A percentile compares a stretch with the other conserved stretches of the same genome.
These are phyloP conservation scores for Aurinia saxatilis DNA, from an alignment of 345 rosid genomes.

Conservation along the genomic window DNA sequence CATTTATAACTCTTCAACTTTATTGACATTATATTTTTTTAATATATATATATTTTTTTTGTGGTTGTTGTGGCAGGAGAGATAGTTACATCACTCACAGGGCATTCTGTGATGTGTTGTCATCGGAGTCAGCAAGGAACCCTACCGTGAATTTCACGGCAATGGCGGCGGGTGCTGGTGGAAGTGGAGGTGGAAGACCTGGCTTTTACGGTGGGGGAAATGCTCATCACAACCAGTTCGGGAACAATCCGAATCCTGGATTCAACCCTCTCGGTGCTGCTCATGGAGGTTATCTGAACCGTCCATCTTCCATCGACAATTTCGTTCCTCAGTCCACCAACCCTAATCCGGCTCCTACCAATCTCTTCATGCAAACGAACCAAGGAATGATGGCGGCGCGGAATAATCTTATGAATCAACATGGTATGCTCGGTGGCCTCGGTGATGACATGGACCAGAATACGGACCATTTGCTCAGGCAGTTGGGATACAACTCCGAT, in stretches of 20 bases:
- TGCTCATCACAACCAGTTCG: too few species aligned
- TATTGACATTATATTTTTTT: not conserved
- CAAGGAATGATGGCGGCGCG: conserved; percentile 19
- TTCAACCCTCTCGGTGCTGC: conserved; percentile 19
- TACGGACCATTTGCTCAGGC: conserved; percentile 28
- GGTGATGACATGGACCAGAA: not conserved
- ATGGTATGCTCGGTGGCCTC: conserved; percentile 15
- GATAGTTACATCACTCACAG: conserved; percentile 86
- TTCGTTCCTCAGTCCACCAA: conserved; percentile 34
- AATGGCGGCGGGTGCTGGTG: conserved; percentile 23
- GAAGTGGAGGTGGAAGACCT: conserved; percentile 9
- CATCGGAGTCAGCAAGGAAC: conserved; percentile 64
- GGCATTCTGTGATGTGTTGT: conserved; percentile 80
- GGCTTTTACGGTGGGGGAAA: conserved; percentile 44
- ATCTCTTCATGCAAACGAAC: conserved; percentile 44
- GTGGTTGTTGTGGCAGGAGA: conserved; percentile 38
- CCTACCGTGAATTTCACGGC: conserved; percentile 40
- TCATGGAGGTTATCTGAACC: too few species aligned
- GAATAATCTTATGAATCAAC: conserved; percentile 21
- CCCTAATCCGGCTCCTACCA: conserved; percentile 21
- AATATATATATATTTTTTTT: not conserved
- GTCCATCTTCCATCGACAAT: conserved; percentile 16
- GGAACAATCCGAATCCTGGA: conserved; percentile 3
- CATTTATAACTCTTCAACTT: not conserved
- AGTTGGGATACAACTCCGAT: conserved; percentile 40